Percentiles rank a stretch among this genome's conserved stretches.
phyloP scores from a whole-genome alignment of 2,329 filamentous ascomycete genomes.

The Botryotinia globosa region DNA sequence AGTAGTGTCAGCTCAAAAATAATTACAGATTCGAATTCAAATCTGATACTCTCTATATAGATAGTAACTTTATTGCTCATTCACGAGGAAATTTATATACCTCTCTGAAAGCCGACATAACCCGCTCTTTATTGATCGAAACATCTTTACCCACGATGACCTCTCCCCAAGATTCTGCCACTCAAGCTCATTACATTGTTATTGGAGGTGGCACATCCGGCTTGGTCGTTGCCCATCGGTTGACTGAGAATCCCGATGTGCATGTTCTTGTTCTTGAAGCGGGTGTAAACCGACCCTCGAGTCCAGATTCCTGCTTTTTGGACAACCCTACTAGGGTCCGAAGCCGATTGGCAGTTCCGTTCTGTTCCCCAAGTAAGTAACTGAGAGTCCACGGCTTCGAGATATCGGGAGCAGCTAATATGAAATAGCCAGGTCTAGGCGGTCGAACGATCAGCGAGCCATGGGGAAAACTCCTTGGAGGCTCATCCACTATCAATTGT shows the following conservation, averaged over 20 bases:
- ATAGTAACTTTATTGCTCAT: not conserved
- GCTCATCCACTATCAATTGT: conserved; percentile 39
- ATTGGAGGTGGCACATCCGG: conserved; percentile 2
- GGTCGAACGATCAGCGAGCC: conserved; percentile 27
- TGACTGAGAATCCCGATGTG: conserved; percentile 39
- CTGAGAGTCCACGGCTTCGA: not conserved
- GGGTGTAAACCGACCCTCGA: conserved; percentile 41
- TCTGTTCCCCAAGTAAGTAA: conserved; percentile 40
- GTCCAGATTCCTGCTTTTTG: conserved; percentile 36
- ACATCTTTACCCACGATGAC: not conserved
- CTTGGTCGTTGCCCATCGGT: conserved; percentile 37
- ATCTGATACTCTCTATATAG: not conserved
- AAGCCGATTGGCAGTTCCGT: conserved; percentile 44
- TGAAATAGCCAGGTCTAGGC: conserved; percentile 24
- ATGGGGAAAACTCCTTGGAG: conserved; percentile 40
- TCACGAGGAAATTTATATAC: not conserved
- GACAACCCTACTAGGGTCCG: conserved; percentile 31
- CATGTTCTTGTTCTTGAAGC: conserved; percentile 44
- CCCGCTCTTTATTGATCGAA: not conserved
- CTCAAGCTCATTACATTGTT: not conserved
- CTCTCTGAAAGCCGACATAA: not conserved
- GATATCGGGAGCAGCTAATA: not conserved
- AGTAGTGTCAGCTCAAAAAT: not conserved
- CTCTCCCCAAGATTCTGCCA: not conserved
- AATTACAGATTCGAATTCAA: rapidly evolving